Evolutionary conservation across 106 monocot species (phyloP).

Genomic region (Dioscorea zingiberensis): DNA sequence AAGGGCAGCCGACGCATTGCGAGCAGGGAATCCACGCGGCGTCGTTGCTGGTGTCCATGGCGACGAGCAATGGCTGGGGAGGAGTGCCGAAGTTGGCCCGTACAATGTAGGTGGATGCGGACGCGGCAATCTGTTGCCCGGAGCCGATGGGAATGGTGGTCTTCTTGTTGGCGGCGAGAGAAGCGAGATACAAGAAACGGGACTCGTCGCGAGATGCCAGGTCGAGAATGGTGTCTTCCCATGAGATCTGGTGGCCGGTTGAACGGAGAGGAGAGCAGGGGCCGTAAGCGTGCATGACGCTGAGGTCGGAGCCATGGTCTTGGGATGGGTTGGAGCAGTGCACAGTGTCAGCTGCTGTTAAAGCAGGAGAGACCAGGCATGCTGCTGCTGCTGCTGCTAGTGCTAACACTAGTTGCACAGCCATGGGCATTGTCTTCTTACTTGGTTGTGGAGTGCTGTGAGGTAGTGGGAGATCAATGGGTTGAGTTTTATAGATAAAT

Average conservation of each 20-base stretch:
- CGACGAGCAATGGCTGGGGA: constrained; percentile 18
- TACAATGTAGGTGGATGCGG: constrained; percentile 23
- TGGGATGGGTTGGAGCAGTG: neutral
- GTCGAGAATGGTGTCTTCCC: neutral
- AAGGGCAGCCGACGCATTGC: constrained; percentile 26
- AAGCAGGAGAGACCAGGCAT: too few relatives aligned
- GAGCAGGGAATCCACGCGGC: constrained; percentile 43
- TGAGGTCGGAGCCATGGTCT: neutral
- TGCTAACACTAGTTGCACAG: too few relatives aligned
- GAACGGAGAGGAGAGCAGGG: constrained; percentile 18
- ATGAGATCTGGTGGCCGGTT: neutral
- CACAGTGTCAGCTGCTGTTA: too few relatives aligned
- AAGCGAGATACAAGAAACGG: neutral
- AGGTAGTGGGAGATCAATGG: too few relatives aligned
- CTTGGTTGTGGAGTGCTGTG: too few relatives aligned
- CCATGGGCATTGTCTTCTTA: too few relatives aligned
- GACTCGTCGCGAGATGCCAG: neutral
- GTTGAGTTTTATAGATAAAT: too few relatives aligned
- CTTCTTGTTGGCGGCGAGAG: constrained; percentile 8
- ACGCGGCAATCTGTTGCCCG: constrained; percentile 4
- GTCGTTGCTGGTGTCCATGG: constrained; percentile 38
- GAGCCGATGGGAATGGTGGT: constrained; percentile 2
- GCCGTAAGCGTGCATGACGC: neutral
- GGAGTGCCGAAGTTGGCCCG: constrained; percentile 24
- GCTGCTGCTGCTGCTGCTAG: too few relatives aligned